These are phyloP conservation scores for Epichloe hybrida DNA, from an alignment of 2,329 filamentous ascomycete genomes.

Conservation along the genomic window DNA sequence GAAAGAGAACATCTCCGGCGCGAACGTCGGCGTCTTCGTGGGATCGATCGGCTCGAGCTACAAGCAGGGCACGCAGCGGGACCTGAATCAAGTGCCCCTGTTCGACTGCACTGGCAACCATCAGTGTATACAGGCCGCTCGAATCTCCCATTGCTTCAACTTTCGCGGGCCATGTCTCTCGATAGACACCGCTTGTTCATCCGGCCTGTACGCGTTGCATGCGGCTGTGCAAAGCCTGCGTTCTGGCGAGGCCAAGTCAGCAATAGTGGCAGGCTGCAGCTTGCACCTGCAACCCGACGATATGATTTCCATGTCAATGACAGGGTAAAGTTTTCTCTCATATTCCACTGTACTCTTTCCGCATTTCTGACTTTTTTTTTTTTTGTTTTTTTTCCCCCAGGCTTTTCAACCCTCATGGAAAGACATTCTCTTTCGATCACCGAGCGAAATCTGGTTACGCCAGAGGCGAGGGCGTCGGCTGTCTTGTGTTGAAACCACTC, in stretches of 20 bases:
- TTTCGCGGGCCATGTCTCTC: conserved; percentile 39
- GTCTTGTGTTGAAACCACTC: conserved; percentile 44
- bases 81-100: conserved; percentile 34
- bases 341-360: background rate
- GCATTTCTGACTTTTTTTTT: background rate
- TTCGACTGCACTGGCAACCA: conserved; percentile 37
- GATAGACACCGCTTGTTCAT: conserved; percentile 39
- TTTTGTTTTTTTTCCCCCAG: no score
- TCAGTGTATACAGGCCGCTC: conserved; percentile 39
- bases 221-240: conserved; percentile 35
- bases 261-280: conserved; percentile 34
- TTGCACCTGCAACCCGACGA: conserved; percentile 33
- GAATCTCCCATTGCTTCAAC: conserved; percentile 42
- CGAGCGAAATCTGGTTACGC: conserved; percentile 35
- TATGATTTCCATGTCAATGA: conserved; percentile 18
- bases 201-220: conserved; percentile 35
- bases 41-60: conserved; percentile 24
- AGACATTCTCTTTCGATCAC: conserved; percentile 29
- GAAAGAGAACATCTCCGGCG: conserved; percentile 31
- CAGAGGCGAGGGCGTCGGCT: conserved; percentile 44
- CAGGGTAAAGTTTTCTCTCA: conserved; percentile 11
- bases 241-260: conserved; percentile 29
- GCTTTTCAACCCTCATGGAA: conserved; percentile 34
- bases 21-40: conserved; percentile 35
- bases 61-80: conserved; percentile 27